Conservation (phyloP, 805 yeast genomes). For the Wickerhamomyces tratensis region DNA sequence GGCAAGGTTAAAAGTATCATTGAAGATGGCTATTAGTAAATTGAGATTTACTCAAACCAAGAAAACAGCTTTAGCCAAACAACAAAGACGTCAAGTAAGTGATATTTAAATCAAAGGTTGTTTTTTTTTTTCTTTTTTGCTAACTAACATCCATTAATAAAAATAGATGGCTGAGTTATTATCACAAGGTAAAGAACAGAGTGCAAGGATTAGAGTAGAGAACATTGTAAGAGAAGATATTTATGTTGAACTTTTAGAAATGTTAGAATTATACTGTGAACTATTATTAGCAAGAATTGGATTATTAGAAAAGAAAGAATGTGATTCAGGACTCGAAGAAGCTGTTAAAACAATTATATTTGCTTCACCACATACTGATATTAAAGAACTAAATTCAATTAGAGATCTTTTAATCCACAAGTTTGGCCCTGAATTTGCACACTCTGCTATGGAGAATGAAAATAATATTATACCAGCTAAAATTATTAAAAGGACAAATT, state of each 20-base stretch:
- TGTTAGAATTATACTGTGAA: conserved; percentile 76
- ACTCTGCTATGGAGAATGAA: conserved; percentile 39
- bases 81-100: conserved; percentile 44
- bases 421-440: conserved; percentile 57
- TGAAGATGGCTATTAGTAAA: conserved; percentile 61
- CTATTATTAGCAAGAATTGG: conserved; percentile 65
- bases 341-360: conserved; percentile 64
- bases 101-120: background rate
- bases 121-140: too few relatives aligned
- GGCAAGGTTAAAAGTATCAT: conserved; percentile 22
- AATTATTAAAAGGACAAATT: conserved; percentile 49
- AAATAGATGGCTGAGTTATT: conserved; percentile 61
- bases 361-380: conserved; percentile 63
- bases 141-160: background rate
- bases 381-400: conserved; percentile 56
- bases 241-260: conserved; percentile 68
- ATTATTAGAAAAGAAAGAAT: conserved; percentile 32
- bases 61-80: conserved; percentile 64
- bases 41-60: conserved; percentile 62
- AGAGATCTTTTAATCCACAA: conserved; percentile 52
- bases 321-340: conserved; percentile 33
- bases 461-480: conserved; percentile 54
- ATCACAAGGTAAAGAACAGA: conserved; percentile 62
- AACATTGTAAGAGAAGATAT: conserved; percentile 78
- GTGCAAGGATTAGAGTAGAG: conserved; percentile 78